Percentiles rank a stretch among this genome's conserved stretches.
These are phyloP conservation scores for Parietaria judaica DNA, from an alignment of 306 rosid genomes.

Conservation along the genomic window DNA sequence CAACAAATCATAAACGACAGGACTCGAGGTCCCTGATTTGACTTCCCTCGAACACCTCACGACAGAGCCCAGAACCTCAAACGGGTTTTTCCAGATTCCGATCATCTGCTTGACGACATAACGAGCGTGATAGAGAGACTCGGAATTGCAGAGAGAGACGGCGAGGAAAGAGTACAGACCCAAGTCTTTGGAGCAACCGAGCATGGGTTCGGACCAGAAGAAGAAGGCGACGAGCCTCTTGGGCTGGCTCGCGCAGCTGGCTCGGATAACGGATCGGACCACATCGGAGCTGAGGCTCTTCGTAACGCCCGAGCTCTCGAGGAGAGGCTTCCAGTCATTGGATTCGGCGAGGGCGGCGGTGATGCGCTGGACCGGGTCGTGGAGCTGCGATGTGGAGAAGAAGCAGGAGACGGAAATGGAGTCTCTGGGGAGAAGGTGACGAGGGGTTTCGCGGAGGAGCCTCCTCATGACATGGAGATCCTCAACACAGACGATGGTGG, in stretches of 20 bases:
- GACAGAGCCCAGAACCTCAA: slow-evolving; percentile 32
- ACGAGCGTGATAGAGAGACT: slow-evolving; percentile 19
- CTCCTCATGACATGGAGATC: slow-evolving; percentile 15
- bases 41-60: slow-evolving; percentile 19
- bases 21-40: not conserved
- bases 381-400: slow-evolving; percentile 19
- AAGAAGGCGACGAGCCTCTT: slow-evolving; percentile 37
- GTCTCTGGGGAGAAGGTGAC: not conserved
- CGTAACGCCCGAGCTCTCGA: slow-evolving; percentile 18
- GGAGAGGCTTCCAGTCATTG: slow-evolving; percentile 25
- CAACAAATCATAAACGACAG: slow-evolving; percentile 34
- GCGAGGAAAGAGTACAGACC: slow-evolving; percentile 35
- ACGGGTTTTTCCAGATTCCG: slow-evolving; percentile 19
- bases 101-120: slow-evolving; percentile 32
- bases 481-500: no score
- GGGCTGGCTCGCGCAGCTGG: slow-evolving; percentile 23
- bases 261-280: slow-evolving; percentile 29
- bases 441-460: not conserved
- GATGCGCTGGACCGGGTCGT: slow-evolving; percentile 30
- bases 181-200: slow-evolving; percentile 25
- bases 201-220: slow-evolving; percentile 33
- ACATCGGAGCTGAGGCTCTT: slow-evolving; percentile 34
- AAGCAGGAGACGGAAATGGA: not conserved
- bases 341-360: slow-evolving; percentile 23
- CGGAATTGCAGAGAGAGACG: slow-evolving; percentile 36